phyloP scores from a whole-genome alignment of 2,329 filamentous ascomycete genomes.

The Penicillium sp. region DNA sequence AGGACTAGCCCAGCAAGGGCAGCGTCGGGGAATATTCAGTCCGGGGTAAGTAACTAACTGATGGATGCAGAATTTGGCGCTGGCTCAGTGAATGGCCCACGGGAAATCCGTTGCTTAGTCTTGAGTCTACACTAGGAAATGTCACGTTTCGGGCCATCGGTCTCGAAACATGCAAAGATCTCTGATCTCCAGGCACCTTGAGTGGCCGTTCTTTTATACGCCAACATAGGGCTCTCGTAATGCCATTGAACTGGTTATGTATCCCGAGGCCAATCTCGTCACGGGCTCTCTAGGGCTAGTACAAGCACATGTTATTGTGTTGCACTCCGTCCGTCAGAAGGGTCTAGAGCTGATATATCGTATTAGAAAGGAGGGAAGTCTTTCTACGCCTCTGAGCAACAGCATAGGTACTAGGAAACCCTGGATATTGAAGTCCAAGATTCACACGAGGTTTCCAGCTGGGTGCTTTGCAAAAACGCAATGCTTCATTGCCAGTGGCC shows the following conservation, averaged over 20 bases:
- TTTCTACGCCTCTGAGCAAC: neutral
- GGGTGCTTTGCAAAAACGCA: neutral
- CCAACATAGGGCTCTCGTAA: neutral
- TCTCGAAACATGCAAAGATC: neutral
- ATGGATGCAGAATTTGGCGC: neutral
- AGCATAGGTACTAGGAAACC: neutral
- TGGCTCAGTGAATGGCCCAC: neutral
- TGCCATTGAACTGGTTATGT: neutral
- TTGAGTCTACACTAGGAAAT: neutral
- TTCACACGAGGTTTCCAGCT: neutral
- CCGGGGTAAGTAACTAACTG: neutral
- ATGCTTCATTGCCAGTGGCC: conserved; percentile 51
- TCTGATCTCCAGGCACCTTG: neutral
- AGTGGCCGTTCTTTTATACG: neutral
- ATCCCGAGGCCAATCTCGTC: neutral
- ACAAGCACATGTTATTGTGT: neutral
- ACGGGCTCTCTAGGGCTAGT: neutral
- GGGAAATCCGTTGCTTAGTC: neutral
- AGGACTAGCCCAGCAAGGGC: neutral
- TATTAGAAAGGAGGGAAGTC: neutral
- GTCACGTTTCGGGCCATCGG: neutral
- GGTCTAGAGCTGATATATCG: neutral
- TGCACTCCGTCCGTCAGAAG: neutral
- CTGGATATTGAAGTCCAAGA: neutral
- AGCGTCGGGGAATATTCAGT: neutral